Evolutionary conservation across 2,329 filamentous ascomycete genomes (phyloP), one percentile per base, ranked within the genome.

Genomic region (Fusarium nurragi): DNA sequence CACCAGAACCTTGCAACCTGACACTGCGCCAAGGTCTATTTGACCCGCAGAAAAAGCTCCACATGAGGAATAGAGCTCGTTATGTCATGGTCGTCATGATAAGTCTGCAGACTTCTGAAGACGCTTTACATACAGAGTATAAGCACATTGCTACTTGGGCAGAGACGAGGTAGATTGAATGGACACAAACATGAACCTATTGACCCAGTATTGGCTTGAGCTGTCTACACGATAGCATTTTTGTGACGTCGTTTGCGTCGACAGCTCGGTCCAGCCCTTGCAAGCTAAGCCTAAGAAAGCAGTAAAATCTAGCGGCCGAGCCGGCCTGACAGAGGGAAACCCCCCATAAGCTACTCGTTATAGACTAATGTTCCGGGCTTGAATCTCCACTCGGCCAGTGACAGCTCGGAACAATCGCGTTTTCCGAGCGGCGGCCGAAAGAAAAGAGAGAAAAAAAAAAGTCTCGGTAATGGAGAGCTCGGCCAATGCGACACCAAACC

Each of bases 361-460:
- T 22, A 30, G 55, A 18, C 21, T 67, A 61, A 36, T 6, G 18
- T 45, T 21, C 38, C 45, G 46, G 54, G 12, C 32, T 14, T 13
- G 19, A 5, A 22, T 16, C 26, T 37, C 64, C 64, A 58, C 60
- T 37, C 2, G 22, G 21, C 63, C 53, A 64, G 10, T 50, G 51
- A 67, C 52, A 62, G 63, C 67, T 69, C 67, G 67, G 67, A 70
- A 63, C 60, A 68, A 68, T 51, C 57, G 51, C 60, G 44, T 59
- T 65, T 65, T 69, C 67, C 67, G 67, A 62, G 45, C 67, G 67
- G 67, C 54, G 48, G 67, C 67, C 67, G 64, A 70, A 60, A 49
- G 30, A 53, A 62, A 45, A 50, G 36, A 41, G 39, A 34, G 3
- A 21, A 22, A 52, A 50, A 50, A 64, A 60, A 68, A 58, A 34